Base-by-base conservation (phyloP, 805 yeast species). In the Candida quercuum region DNA sequence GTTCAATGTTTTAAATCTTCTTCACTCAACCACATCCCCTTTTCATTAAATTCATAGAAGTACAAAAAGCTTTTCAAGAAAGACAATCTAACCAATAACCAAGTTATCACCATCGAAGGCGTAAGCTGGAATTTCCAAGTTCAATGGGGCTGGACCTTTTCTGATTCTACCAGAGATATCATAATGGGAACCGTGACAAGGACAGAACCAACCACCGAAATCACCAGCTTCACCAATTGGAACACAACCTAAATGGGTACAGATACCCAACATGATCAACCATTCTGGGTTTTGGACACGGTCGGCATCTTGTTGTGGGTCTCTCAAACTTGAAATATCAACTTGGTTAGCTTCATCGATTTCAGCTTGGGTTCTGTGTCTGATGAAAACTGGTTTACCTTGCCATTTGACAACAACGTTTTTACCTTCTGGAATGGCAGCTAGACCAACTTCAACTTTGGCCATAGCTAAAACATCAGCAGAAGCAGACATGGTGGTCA, bases 161-260 rank as follows among this genome's bases (percentile, higher is more conserved):
- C 99, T 87, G 65, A 93, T 91, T 82, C 99, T 91, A 68, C 99
- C 99, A 48, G 97, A 89, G 72, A 94, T 94, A 72, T 93, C 99
- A 71, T 93, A 93, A 70, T 94, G 99, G 63, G 98, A 91, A 78
- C 99, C 99, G 77, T 94, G 99, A 76, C 99, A 93, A 51, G 99
- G 99, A 71, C 99, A 93, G 91, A 93, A 93, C 99, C 99, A 93
- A 66, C 99, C 99, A 66, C 97, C 98, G 57, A 78, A 93, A 69
- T 93, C 99, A 72, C 99, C 99, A 52, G 97, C 82, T 74, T 93
- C 98, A 65, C 99, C 99, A 60, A 93, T 93, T 54, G 99, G 99
- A 46, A 93, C 99, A 83, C 99, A 93, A 67, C 99, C 99, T 76
- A 93, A 81, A 68, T 93, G 99, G 52, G 99, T 93, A 77, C 99